Base-by-base conservation (phyloP, 495 filamentous ascomycete genomes). In the Penicillium coffeae region DNA sequence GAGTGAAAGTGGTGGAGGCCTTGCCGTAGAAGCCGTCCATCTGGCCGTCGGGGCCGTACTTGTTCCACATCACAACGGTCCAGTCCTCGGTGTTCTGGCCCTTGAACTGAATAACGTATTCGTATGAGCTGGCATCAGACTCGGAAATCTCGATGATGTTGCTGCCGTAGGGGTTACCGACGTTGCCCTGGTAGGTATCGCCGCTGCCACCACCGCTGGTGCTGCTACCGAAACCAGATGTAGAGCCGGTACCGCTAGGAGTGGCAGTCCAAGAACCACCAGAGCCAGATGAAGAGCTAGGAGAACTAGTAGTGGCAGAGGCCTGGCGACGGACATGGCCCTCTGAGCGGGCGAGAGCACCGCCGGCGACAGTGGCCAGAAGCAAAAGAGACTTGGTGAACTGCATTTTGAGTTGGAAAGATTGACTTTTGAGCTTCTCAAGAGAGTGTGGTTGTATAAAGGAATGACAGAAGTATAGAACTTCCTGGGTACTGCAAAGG, bases 1-100 rank as follows among this genome's bases (percentile, higher is more conserved):
- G 64, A 21, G 64, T 60, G 52, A 80, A 66, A 27, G 54, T 70
- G 27, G 74, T 48, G 25, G 63, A 64, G 40, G 70, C 63, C 35
- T 65, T 52, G 43, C 63, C 66, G 46, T 65, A 73, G 55, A 64
- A 76, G 42, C 74, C 66, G 41, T 60, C 45, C 53, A 72, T 59
- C n/a, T 51, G 45, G 25, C 65, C 68, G 25, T 72, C 65, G 3
- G 59, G 46, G 37, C 68, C 70, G 41, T 62, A 66, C 68, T 80
- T 81, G 68, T 80, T 76, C 72, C 74, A 81, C 66, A 80, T 60
- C 52, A 61, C 65, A 47, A 78, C 60, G 35, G 64, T 70, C 59
- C 73, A 73, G 50, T 60, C 15, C 8, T 63, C 62, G 16, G 54
- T 58, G 54, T 60, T 59, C 30, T 56, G 55, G 51, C 75, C 77